Percentiles rank a stretch among this genome's conserved stretches.
phyloP scores from a whole-genome alignment of 805 yeast species.

The Ogataea nakhonphanomensis region DNA sequence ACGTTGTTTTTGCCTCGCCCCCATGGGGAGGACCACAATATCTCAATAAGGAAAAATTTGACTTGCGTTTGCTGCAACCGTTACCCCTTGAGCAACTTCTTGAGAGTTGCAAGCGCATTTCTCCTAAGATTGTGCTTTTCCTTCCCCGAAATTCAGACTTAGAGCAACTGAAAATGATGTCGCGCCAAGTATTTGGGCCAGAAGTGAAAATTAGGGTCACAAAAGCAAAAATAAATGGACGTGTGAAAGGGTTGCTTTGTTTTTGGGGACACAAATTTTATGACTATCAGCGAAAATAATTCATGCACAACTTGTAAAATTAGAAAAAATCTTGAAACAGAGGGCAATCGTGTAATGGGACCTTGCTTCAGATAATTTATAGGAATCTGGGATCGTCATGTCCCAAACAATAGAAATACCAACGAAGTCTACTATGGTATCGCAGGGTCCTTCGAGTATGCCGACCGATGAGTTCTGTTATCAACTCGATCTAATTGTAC shows the following conservation, averaged over 20 bases:
- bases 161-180: slow-evolving; percentile 46
- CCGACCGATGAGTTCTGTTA: slow-evolving; percentile 18
- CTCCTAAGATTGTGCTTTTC: slow-evolving; percentile 53
- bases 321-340: slow-evolving; percentile 4
- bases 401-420: slow-evolving; percentile 6
- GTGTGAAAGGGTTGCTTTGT: slow-evolving; percentile 52
- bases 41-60: slow-evolving; percentile 39
- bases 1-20: slow-evolving; percentile 69
- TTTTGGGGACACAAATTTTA: slow-evolving; percentile 55
- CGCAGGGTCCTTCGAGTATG: background rate
- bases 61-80: slow-evolving; percentile 47
- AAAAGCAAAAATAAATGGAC: slow-evolving; percentile 39
- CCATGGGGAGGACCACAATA: slow-evolving; percentile 87
- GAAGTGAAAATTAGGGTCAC: slow-evolving; percentile 44
- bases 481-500: slow-evolving; percentile 22
- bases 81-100: slow-evolving; percentile 45
- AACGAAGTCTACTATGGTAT: background rate
- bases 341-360: background rate
- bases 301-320: background rate
- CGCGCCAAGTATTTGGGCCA: slow-evolving; percentile 44
- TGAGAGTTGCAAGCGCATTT: slow-evolving; percentile 37
- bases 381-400: slow-evolving; percentile 4
- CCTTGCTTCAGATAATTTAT: background rate
- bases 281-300: slow-evolving; percentile 15
- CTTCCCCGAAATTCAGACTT: slow-evolving; percentile 60